Base-by-base conservation (phyloP, 2,329 filamentous ascomycete genomes). In the Arthrinium puccinioides region DNA sequence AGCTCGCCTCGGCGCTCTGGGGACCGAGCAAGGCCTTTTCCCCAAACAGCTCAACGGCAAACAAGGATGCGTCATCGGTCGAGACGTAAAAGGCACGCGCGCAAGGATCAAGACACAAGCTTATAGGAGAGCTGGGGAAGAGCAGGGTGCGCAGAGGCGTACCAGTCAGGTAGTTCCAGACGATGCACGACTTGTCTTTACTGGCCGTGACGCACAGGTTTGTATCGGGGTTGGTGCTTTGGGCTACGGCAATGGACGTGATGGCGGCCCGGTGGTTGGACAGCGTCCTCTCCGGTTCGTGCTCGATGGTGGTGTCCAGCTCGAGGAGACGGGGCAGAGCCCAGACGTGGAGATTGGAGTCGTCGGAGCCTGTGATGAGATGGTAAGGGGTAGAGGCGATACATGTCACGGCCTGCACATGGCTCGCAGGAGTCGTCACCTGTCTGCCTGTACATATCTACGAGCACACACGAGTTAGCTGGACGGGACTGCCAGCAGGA, bases 271-370 rank as follows among this genome's bases (percentile, higher is more conserved):
- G 76, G 57, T 94, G 87, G 48, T 83, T 82, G 20, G 84, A 79
- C 41, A 98, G 77, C 5, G 83, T 89, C 41, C 79, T 74, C 33
- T 87, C 67, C 3, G 90, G 89, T 48, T 88, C 79, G 62, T 62
- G 75, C 53, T 73, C 72, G 38, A 65, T 67, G 34, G 66, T 66
- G 16, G 67, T 61, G 46, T 72, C 64, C 38, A 76, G 61, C 43
- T 79, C 74, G 3, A 96, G 71, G 9, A 97, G 74, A 18, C 74
- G 72, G 4, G 84, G 71, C 36, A 96, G 62, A 2, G 87, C 87
- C 92, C 92, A 98, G 42, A 97, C 82, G 60, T 94, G 87, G 44
- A 96, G 74, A 57, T 87, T 94, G 36, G 88, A 85, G 65, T 98
- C 92, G 48, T 82, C 76, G 3, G 86, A 90, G 27, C 82, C 87